Conservation (phyloP, 2,329 filamentous ascomycete species). For the Colletotrichum caudatum region DNA sequence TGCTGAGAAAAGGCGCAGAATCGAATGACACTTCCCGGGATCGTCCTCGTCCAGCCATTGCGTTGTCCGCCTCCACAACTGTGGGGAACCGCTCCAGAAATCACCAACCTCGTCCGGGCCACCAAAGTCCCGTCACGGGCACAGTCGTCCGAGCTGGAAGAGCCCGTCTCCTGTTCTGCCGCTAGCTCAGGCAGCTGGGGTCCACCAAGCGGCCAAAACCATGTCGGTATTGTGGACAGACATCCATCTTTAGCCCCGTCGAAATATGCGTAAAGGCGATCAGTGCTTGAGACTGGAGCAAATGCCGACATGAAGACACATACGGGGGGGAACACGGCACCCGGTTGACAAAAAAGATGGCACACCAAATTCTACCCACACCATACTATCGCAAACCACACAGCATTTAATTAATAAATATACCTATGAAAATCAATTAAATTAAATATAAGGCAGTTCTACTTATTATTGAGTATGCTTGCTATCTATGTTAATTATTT, state of each 20-base stretch:
- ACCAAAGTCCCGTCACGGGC: neutral
- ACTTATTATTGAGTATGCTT: no score
- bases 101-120: slow-evolving; percentile 20
- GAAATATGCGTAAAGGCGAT: neutral
- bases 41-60: slow-evolving; percentile 20
- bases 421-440: no score
- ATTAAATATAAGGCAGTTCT: no score
- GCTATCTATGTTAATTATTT: no score
- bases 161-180: slow-evolving; percentile 1
- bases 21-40: slow-evolving; percentile 14
- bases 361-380: no score
- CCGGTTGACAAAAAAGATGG: no score
- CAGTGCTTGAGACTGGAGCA: slow-evolving; percentile 6
- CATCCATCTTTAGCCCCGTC: neutral
- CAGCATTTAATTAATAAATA: no score
- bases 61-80: slow-evolving; percentile 1
- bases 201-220: slow-evolving; percentile 27
- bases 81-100: slow-evolving; percentile 23
- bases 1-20: neutral
- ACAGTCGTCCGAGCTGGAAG: slow-evolving; percentile 4
- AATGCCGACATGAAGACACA: neutral
- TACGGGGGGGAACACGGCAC: no score
- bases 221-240: neutral
- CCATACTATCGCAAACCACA: no score
- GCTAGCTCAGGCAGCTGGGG: slow-evolving; percentile 11